A percentile compares a stretch with the other conserved stretches of the same genome.
These are phyloP conservation scores for Eucommia ulmoides DNA, from an alignment of 257 asterid species.

Conservation along the genomic window DNA sequence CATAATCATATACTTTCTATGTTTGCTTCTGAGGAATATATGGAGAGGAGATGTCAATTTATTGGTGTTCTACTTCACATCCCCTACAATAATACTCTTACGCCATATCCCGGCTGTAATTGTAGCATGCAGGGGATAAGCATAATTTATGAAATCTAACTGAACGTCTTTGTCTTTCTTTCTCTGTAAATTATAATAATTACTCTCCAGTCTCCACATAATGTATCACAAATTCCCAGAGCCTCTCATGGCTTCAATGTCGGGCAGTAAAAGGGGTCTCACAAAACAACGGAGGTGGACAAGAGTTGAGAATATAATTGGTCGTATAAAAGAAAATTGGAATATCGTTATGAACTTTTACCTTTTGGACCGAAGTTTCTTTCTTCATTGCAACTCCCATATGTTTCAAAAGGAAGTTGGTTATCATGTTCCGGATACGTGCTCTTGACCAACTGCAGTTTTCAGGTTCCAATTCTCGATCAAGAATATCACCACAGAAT, in stretches of 20 bases:
- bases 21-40: too few species aligned
- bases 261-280: not conserved
- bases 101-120: too few species aligned
- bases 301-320: conserved; percentile 1
- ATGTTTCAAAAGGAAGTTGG: conserved; percentile 58
- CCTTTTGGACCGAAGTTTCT: conserved; percentile 68
- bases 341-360: conserved; percentile 11
- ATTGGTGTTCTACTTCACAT: too few species aligned
- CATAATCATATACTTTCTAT: too few species aligned
- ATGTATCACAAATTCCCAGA: too few species aligned
- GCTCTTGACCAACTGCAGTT: conserved; percentile 37
- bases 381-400: conserved; percentile 83
- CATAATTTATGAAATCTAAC: too few species aligned
- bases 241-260: not conserved
- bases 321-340: conserved; percentile 2
- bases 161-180: too few species aligned
- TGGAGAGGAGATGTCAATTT: too few species aligned
- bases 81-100: too few species aligned
- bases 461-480: conserved; percentile 22
- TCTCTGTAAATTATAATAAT: not conserved
- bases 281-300: not conserved
- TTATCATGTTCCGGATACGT: conserved; percentile 33
- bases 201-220: not conserved
- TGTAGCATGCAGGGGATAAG: too few species aligned
- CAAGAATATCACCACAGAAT: conserved; percentile 44